Evolutionary conservation across 768 basidiomycete genomes (phyloP).

Genomic region (Mycena rebaudengoi): DNA sequence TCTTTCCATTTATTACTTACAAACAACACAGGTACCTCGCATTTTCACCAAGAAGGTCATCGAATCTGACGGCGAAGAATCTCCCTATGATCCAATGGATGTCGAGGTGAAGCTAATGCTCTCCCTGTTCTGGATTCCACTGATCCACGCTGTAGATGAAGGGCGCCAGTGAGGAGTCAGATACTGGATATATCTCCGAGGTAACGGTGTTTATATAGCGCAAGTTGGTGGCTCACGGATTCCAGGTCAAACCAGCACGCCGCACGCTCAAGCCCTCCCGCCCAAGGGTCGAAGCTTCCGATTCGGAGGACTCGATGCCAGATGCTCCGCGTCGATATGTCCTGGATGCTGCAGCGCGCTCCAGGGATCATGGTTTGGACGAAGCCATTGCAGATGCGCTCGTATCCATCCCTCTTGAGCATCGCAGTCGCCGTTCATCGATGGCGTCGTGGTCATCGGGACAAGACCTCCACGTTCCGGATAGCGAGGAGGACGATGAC

Average conservation of each 20-base stretch:
- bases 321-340: background rate
- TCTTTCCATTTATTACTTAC: too few relatives aligned
- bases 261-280: background rate
- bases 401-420: background rate
- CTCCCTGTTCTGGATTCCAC: background rate
- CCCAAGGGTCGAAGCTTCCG: background rate
- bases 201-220: too few relatives aligned
- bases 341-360: background rate
- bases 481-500: background rate
- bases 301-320: background rate
- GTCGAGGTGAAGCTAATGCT: background rate
- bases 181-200: too few relatives aligned
- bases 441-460: background rate
- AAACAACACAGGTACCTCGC: background rate
- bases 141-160: background rate
- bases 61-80: background rate
- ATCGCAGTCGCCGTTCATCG: background rate
- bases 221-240: too few relatives aligned
- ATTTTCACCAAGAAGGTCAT: background rate
- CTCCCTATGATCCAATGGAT: background rate
- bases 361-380: background rate
- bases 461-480: background rate
- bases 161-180: background rate
- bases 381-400: background rate
- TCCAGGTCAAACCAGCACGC: background rate